phyloP scores from a whole-genome alignment of 768 basidiomycete genomes.

The Mycena sanguinolenta region DNA sequence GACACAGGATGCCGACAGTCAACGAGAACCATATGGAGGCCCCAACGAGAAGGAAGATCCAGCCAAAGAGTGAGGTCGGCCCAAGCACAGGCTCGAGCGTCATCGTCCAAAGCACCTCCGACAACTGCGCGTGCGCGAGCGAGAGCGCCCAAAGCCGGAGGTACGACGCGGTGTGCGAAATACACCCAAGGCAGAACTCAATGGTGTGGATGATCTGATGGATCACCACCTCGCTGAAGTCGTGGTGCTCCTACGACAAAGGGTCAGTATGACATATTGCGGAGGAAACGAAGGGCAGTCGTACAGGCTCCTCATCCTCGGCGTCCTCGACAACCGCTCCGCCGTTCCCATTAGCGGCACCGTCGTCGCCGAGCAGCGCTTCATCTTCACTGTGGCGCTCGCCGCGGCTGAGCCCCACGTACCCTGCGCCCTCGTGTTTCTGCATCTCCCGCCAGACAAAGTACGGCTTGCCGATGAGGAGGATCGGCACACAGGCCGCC shows the following conservation, averaged over 20 bases:
- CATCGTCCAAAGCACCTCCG: constrained; percentile 94
- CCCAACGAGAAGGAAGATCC: constrained; percentile 63
- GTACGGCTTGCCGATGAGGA: constrained; percentile 94
- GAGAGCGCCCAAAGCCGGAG: constrained; percentile 98
- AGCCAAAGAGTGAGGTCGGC: constrained; percentile 74
- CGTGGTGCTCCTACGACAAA: constrained; percentile 78
- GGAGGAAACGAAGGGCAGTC: constrained; percentile 48
- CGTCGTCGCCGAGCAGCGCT: constrained; percentile 82
- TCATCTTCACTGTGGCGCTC: constrained; percentile 73
- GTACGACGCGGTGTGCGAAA: constrained; percentile 96
- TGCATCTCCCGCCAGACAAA: constrained; percentile 91
- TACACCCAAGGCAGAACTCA: constrained; percentile 99
- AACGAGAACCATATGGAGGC: constrained; percentile 81
- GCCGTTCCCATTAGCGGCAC: constrained; percentile 45
- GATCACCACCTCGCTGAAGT: constrained; percentile 94
- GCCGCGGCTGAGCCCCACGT: constrained; percentile 74
- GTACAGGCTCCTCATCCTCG: constrained; percentile 80
- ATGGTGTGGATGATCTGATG: constrained; percentile 99
- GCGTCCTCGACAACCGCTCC: constrained; percentile 79
- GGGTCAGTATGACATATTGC: constrained; percentile 30
- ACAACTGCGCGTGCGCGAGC: constrained; percentile 96
- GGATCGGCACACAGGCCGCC: constrained; percentile 92
- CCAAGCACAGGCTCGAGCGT: constrained; percentile 76
- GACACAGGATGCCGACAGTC: constrained; percentile 85
- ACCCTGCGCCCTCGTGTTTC: constrained; percentile 86